phyloP scores from a whole-genome alignment of 1,284 basidiomycete genomes.

The Xerocomus nothofagi region DNA sequence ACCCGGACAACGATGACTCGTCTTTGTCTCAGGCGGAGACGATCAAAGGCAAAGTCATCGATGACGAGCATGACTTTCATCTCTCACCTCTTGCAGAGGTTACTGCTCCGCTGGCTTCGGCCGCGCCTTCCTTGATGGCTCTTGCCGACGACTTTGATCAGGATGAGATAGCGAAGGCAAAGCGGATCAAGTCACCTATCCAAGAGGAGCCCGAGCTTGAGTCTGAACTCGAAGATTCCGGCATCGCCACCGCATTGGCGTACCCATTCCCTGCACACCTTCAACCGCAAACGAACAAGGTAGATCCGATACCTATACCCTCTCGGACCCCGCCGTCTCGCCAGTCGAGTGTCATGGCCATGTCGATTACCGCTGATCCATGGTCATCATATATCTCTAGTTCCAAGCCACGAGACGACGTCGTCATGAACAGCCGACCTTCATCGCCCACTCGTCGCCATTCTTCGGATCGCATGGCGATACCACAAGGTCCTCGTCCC shows the following conservation, averaged over 20 bases:
- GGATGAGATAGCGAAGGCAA: constrained; percentile 35
- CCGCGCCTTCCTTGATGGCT: constrained; percentile 34
- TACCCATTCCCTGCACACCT: constrained; percentile 36
- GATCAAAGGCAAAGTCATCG: constrained; percentile 29
- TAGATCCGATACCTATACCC: constrained; percentile 36
- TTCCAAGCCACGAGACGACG: constrained; percentile 31
- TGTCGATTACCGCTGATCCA: constrained; percentile 30
- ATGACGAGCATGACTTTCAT: constrained; percentile 37
- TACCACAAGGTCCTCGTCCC: constrained; percentile 19
- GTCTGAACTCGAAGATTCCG: constrained; percentile 26
- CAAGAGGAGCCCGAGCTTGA: constrained; percentile 29
- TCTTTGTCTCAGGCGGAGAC: constrained; percentile 24
- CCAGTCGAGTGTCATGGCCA: constrained; percentile 30
- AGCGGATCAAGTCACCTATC: constrained; percentile 23
- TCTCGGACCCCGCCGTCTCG: constrained; percentile 31
- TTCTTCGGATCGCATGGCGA: constrained; percentile 22
- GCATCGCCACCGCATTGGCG: constrained; percentile 19
- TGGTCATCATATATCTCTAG: constrained; percentile 27
- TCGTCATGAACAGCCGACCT: constrained; percentile 32
- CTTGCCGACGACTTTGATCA: constrained; percentile 34
- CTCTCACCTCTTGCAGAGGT: constrained; percentile 41
- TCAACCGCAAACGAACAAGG: constrained; percentile 24
- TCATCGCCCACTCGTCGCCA: constrained; percentile 26
- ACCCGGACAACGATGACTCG: constrained; percentile 24
- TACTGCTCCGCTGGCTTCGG: constrained; percentile 35